Evolutionary conservation across 257 asterid genomes (phyloP).

Genomic region (Solanum medicagineum): DNA sequence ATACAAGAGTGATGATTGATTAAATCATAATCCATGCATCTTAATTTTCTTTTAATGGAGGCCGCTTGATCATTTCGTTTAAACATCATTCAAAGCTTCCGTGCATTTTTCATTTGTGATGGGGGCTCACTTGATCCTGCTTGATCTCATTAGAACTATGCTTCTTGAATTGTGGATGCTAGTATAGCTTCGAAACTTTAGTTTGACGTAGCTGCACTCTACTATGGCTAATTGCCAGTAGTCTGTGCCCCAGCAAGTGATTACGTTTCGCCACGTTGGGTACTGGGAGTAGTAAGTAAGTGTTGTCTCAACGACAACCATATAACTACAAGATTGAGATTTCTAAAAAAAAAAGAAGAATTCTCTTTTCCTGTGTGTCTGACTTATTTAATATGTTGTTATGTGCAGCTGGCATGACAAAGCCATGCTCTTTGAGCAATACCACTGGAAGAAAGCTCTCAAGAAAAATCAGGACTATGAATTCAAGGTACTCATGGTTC

Average conservation of each 20-base stretch:
- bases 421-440: slow-evolving; percentile 80
- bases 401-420: slow-evolving; percentile 83
- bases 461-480: slow-evolving; percentile 56
- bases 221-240: neutral
- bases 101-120: neutral
- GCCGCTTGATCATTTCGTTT: neutral
- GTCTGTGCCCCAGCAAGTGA: neutral
- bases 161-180: neutral
- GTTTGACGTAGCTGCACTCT: neutral
- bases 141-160: neutral
- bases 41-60: neutral
- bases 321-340: neutral
- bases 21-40: neutral
- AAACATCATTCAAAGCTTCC: neutral
- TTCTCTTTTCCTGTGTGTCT: neutral
- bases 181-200: neutral
- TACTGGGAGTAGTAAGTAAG: neutral
- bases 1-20: neutral
- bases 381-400: neutral
- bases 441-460: slow-evolving; percentile 91
- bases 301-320: neutral
- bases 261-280: neutral
- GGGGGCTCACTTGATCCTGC: neutral
- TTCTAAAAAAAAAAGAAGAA: neutral
- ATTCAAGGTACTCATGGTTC: slow-evolving; percentile 48